Base-by-base conservation (phyloP, 805 yeast genomes). In the Pichia rugopelliculosa region DNA sequence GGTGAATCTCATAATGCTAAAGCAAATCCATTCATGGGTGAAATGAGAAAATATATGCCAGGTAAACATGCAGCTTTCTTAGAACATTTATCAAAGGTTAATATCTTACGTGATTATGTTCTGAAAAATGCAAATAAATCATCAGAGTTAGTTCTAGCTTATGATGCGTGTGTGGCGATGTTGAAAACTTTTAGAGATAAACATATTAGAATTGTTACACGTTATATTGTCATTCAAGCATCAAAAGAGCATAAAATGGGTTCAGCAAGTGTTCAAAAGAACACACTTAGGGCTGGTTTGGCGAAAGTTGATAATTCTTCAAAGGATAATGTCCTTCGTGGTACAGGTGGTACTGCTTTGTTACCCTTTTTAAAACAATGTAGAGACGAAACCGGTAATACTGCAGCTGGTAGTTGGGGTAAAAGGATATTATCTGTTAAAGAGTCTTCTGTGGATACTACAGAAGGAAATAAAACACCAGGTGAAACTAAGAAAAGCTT, bases 381-480 rank as follows among this genome's bases (percentile, higher is more conserved):
- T 56, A 77, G 97, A 64, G 97, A 90, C 67, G 97, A 90, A 63
- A 90, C 96, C 3, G 96, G 96, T 39, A 93, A 85, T 57, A 79
- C 89, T 12, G 96, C 96, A 21, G 96, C 96, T 23, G 91, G 96
- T 47, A 75, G 71, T 42, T 89, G 97, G 97, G 96, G 96, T 61
- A 79, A 79, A 60, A 74, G 91, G 52, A 71, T 83, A 23, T 69
- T 83, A 30, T 37, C 47, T 13, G 47, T 48, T 26, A 48, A 44
- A 20, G 39, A 13, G 11, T 12, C 69, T 63, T 17, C 18, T 23
- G 4, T 17, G 15, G 10, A 8, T 4, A 33, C 36, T 15, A 18
- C 38, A 8, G 22, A 36, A 36, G 37, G n/a, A 36, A 20, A 21
- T 13, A n/a, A n/a, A n/a, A 38, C 8, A 38, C 40, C 27, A 23